A percentile compares a stretch with the other conserved stretches of the same genome.
Conservation (phyloP, 768 basidiomycete genomes). For the Leccinum variicolor region DNA sequence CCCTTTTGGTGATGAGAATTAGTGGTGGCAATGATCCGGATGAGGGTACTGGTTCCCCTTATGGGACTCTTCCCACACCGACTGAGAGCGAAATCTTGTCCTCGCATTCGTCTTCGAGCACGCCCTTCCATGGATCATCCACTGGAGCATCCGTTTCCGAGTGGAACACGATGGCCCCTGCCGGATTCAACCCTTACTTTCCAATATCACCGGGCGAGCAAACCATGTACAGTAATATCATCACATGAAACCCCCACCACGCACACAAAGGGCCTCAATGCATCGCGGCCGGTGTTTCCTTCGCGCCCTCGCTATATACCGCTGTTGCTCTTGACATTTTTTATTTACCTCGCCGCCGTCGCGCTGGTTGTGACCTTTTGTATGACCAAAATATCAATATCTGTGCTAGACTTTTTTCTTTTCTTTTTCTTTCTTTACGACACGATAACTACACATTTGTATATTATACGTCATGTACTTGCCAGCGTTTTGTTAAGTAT, state of each 20-base stretch:
- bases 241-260: slow-evolving; percentile 37
- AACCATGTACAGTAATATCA: slow-evolving; percentile 55
- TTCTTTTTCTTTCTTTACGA: slow-evolving; percentile 2
- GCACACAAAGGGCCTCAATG: background rate
- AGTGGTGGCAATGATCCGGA: slow-evolving; percentile 53
- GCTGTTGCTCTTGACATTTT: slow-evolving; percentile 12
- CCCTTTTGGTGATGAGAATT: slow-evolving; percentile 28
- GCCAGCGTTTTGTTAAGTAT: slow-evolving; percentile 6
- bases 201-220: slow-evolving; percentile 54
- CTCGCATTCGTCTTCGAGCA: slow-evolving; percentile 43
- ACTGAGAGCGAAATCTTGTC: slow-evolving; percentile 59
- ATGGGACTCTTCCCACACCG: slow-evolving; percentile 54
- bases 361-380: slow-evolving; percentile 31
- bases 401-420: slow-evolving; percentile 24
- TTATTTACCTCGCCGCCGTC: slow-evolving; percentile 25
- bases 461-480: slow-evolving; percentile 34
- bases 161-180: slow-evolving; percentile 54
- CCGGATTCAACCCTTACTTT: slow-evolving; percentile 69
- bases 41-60: slow-evolving; percentile 45
- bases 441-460: slow-evolving; percentile 23
- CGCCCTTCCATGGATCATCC: slow-evolving; percentile 39
- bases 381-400: slow-evolving; percentile 23
- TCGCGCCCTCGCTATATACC: slow-evolving; percentile 4
- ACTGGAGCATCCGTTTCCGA: slow-evolving; percentile 54
- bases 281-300: background rate